These are phyloP conservation scores for Vaccinium vitisidaea DNA, from an alignment of 148 eudicot genomes.

Conservation along the genomic window DNA sequence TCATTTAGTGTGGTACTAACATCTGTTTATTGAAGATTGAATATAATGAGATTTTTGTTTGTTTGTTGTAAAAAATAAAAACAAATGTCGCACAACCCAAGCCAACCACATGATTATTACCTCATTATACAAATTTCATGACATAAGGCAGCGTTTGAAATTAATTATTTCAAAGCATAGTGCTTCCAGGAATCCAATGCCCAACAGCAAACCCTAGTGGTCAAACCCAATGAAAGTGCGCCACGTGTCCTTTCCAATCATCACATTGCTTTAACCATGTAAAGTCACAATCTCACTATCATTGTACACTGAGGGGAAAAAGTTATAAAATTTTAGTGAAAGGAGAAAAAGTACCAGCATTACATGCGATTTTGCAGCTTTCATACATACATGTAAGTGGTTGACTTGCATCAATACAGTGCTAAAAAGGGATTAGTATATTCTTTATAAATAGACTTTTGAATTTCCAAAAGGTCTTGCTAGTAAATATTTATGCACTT, in stretches of 20 bases:
- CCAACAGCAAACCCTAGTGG: neutral
- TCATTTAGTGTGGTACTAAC: too few species aligned
- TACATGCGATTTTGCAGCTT: conserved; percentile 12
- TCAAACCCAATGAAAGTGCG: neutral
- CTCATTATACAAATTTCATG: neutral
- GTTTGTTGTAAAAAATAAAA: too few species aligned
- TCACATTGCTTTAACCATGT: conserved; percentile 6
- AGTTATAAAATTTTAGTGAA: neutral
- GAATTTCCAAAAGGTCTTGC: neutral
- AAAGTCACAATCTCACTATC: conserved; percentile 18
- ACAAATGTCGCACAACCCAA: too few species aligned
- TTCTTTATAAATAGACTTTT: neutral
- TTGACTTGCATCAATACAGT: conserved; percentile 1
- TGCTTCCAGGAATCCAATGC: conserved; percentile 20
- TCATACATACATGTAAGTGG: neutral
- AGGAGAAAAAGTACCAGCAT: neutral
- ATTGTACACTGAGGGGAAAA: neutral
- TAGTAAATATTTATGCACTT: neutral
- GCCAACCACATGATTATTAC: conserved; percentile 19
- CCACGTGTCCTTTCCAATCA: conserved; percentile 11
- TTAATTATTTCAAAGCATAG: neutral
- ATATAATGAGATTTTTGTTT: too few species aligned
- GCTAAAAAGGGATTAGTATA: neutral
- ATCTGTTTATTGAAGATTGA: too few species aligned
- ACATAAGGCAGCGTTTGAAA: neutral